Evolutionary conservation across 2,329 filamentous ascomycete genomes (phyloP).

Genomic region (Aulographum hederae): DNA sequence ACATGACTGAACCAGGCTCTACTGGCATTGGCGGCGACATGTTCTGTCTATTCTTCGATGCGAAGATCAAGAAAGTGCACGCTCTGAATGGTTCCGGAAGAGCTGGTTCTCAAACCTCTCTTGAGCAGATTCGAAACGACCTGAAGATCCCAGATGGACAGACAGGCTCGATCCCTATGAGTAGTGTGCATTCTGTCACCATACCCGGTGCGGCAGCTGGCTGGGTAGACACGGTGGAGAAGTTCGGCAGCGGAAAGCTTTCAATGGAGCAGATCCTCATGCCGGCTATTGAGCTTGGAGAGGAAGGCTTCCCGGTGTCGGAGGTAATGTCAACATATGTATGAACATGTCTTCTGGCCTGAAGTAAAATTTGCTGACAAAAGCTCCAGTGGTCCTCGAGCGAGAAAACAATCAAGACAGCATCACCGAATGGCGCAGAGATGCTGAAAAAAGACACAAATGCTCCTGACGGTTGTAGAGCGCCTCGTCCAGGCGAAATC

Average conservation of each 20-base stretch:
- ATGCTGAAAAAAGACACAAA: conserved; percentile 65
- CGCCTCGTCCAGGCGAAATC: conserved; percentile 66
- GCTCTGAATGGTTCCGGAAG: conserved; percentile 91
- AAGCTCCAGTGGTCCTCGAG: conserved; percentile 47
- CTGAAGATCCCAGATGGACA: conserved; percentile 45
- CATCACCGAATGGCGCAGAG: conserved; percentile 73
- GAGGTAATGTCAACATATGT: conserved; percentile 56
- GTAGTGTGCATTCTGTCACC: conserved; percentile 64
- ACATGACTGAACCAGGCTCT: conserved; percentile 80
- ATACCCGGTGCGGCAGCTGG: conserved; percentile 82
- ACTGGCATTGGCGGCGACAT: conserved; percentile 95
- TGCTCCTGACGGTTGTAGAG: conserved; percentile 50
- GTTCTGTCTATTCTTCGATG: conserved; percentile 88
- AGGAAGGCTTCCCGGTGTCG: conserved; percentile 78
- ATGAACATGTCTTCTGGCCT: conserved; percentile 16
- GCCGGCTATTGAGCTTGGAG: conserved; percentile 71
- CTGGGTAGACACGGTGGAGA: conserved; percentile 78
- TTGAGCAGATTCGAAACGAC: conserved; percentile 52
- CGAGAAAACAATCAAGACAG: conserved; percentile 45
- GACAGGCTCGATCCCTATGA: conserved; percentile 46
- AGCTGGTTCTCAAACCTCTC: conserved; percentile 46
- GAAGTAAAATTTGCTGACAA: conserved; percentile 4
- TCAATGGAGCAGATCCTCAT: conserved; percentile 57
- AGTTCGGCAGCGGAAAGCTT: conserved; percentile 77
- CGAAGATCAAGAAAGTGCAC: conserved; percentile 60